phyloP scores from a whole-genome alignment of 768 basidiomycete species.

The Suillus americanus region DNA sequence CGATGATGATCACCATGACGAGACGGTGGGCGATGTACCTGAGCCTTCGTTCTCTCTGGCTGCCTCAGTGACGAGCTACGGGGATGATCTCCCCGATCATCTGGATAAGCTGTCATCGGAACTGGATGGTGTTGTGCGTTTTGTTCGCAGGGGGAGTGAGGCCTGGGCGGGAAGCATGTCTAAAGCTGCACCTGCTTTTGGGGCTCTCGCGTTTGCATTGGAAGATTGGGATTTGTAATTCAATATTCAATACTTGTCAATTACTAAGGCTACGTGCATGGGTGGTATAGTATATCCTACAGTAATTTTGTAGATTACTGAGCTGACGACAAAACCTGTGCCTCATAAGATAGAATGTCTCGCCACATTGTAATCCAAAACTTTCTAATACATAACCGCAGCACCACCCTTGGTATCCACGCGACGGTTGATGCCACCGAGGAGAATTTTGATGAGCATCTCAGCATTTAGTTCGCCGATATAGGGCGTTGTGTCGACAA shows the following conservation, averaged over 20 bases:
- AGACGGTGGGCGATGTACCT: conserved; percentile 8
- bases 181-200: conserved; percentile 63
- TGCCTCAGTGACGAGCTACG: conserved; percentile 30
- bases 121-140: conserved; percentile 69
- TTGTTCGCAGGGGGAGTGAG: conserved; percentile 69
- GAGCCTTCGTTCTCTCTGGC: conserved; percentile 44
- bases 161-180: conserved; percentile 60
- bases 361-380: neutral
- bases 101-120: conserved; percentile 68
- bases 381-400: conserved; percentile 19
- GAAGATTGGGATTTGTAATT: conserved; percentile 69
- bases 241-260: neutral
- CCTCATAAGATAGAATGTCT: neutral
- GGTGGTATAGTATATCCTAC: neutral
- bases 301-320: neutral
- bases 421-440: conserved; percentile 65
- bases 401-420: conserved; percentile 37
- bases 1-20: conserved; percentile 38
- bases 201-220: conserved; percentile 69
- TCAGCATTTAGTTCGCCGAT: conserved; percentile 43
- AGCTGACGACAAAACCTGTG: neutral
- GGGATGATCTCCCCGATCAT: conserved; percentile 47
- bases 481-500: conserved; percentile 69
- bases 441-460: conserved; percentile 57
- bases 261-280: neutral